Evolutionary conservation across 177 flowering plant genomes (phyloP).

Genomic region (Vitis hybrid): DNA sequence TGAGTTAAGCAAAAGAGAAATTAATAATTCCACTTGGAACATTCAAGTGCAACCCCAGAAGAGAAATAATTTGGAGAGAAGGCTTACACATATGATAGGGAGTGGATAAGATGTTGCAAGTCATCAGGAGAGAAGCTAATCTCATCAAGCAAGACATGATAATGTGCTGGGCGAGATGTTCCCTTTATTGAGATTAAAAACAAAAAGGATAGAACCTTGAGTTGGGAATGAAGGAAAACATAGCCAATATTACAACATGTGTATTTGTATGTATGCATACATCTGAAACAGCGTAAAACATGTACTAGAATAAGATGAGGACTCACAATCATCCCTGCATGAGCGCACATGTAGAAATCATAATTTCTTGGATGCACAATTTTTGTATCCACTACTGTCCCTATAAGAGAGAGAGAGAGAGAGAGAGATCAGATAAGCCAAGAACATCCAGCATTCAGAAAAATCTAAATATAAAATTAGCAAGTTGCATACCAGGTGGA

Average conservation of each 20-base stretch:
- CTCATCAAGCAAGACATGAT: conserved; percentile 86
- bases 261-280: background rate
- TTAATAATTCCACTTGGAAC: background rate
- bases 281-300: background rate
- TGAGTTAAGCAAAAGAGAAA: conserved; percentile 21
- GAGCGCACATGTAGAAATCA: conserved; percentile 94
- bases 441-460: background rate
- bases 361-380: conserved; percentile 80
- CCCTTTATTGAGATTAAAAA: conserved; percentile 45
- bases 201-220: background rate
- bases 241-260: background rate
- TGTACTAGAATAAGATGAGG: background rate
- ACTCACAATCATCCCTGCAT: conserved; percentile 89
- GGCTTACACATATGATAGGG: conserved; percentile 87
- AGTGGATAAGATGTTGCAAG: conserved; percentile 69
- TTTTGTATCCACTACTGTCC: conserved; percentile 82
- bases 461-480: background rate
- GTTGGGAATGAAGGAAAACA: background rate
- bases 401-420: conserved; percentile 32
- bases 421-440: background rate
- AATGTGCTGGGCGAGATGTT: conserved; percentile 90
- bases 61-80: background rate
- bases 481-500: conserved; percentile 67
- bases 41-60: background rate
- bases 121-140: conserved; percentile 84